Conservation (phyloP, 306 rosid species). For the Glycine soja region DNA sequence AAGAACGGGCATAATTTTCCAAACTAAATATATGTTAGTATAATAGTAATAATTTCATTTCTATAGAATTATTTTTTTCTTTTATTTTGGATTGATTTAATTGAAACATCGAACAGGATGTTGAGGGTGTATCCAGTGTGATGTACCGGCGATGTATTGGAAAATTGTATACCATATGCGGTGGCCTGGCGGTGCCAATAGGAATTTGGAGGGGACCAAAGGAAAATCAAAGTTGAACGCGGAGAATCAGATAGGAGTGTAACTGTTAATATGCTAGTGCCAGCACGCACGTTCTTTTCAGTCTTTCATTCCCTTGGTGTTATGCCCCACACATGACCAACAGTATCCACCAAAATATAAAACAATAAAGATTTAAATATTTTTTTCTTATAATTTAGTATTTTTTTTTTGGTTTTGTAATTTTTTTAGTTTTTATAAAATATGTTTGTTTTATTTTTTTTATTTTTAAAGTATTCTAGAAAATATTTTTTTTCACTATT, state of each 20-base stretch:
- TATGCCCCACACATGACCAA: not conserved
- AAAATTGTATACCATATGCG: not conserved
- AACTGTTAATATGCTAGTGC: slow-evolving; percentile 21
- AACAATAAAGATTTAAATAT: not conserved
- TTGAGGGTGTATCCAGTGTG: not conserved
- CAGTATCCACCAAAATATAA: not conserved
- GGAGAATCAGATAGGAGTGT: slow-evolving; percentile 43
- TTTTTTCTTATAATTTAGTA: no score
- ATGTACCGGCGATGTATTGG: not conserved
- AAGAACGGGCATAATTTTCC: no score
- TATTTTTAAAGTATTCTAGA: no score
- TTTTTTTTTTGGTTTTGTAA: no score
- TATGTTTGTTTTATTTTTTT: no score
- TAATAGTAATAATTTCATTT: no score
- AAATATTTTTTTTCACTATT: no score
- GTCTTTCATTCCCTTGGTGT: not conserved
- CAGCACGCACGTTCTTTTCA: slow-evolving; percentile 40
- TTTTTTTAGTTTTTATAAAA: no score
- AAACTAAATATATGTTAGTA: no score
- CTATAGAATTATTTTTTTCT: no score
- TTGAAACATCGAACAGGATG: not conserved
- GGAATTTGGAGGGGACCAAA: slow-evolving; percentile 26
- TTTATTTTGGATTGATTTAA: no score
- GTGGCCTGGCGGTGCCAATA: slow-evolving; percentile 44
- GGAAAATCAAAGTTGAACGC: slow-evolving; percentile 39